phyloP scores from a whole-genome alignment of 768 basidiomycete species.

The Boletellus ananiceps region DNA sequence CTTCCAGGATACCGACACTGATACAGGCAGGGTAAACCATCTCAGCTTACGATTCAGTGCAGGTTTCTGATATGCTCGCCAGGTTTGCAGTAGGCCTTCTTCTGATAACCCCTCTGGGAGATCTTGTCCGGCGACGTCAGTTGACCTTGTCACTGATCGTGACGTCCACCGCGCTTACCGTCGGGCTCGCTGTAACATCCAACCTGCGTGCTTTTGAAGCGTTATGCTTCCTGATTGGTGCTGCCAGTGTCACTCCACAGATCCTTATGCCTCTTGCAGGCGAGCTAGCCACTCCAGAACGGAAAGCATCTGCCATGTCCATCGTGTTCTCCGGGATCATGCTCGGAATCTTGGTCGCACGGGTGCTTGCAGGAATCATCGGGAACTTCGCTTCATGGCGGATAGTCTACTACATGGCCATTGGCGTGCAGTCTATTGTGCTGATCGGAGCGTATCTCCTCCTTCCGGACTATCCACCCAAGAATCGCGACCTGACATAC shows the following conservation, averaged over 20 bases:
- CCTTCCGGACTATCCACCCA: conserved; percentile 83
- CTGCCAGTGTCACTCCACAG: conserved; percentile 68
- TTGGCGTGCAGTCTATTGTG: conserved; percentile 62
- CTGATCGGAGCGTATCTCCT: conserved; percentile 55
- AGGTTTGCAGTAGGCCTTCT: conserved; percentile 73
- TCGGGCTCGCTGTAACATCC: conserved; percentile 65
- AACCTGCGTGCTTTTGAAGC: conserved; percentile 58
- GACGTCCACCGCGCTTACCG: conserved; percentile 53
- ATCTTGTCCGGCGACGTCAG: conserved; percentile 72
- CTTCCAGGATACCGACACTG: conserved; percentile 55
- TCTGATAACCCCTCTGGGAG: conserved; percentile 77
- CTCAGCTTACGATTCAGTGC: background rate
- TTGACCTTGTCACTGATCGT: conserved; percentile 58
- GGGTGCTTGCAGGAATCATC: conserved; percentile 72
- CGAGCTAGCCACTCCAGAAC: conserved; percentile 73
- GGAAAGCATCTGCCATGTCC: conserved; percentile 70
- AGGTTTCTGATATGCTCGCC: background rate
- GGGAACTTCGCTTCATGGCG: conserved; percentile 69
- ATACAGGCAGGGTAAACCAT: conserved; percentile 57
- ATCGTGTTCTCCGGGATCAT: conserved; percentile 67
- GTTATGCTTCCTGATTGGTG: conserved; percentile 68
- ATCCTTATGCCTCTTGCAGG: conserved; percentile 73
- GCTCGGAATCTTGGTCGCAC: conserved; percentile 68
- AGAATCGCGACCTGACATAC: conserved; percentile 63
- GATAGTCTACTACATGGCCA: conserved; percentile 73